These are phyloP conservation scores for Achaetomiella virescens DNA, from an alignment of 495 filamentous ascomycete genomes.

Conservation along the genomic window DNA sequence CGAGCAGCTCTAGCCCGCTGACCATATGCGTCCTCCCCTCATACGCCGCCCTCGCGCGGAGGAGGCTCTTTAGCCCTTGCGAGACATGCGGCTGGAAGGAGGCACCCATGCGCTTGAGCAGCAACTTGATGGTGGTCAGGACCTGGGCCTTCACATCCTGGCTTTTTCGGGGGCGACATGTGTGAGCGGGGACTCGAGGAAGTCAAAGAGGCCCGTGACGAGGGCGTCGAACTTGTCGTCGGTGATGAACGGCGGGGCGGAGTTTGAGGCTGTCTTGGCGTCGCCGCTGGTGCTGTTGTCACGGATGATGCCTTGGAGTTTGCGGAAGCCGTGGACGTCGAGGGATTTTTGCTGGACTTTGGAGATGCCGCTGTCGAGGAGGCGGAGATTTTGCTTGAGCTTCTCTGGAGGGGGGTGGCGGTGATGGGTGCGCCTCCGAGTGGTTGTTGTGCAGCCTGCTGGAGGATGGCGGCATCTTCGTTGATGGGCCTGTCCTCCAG, in stretches of 20 bases:
- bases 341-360: slow-evolving; percentile 64
- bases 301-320: slow-evolving; percentile 74
- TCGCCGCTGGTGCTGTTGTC: slow-evolving; percentile 52
- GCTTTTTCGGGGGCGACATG: slow-evolving; percentile 48
- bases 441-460: slow-evolving; percentile 10
- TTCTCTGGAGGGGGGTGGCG: slow-evolving; percentile 40
- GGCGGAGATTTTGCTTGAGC: slow-evolving; percentile 43
- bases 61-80: slow-evolving; percentile 58
- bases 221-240: slow-evolving; percentile 68
- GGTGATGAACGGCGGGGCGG: slow-evolving; percentile 20
- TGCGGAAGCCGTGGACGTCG: slow-evolving; percentile 83
- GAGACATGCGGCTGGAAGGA: slow-evolving; percentile 60
- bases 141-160: slow-evolving; percentile 80
- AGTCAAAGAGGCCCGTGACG: slow-evolving; percentile 65
- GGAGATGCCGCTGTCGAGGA: slow-evolving; percentile 71
- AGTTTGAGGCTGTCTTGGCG: slow-evolving; percentile 21
- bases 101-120: slow-evolving; percentile 61
- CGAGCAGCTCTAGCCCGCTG: slow-evolving; percentile 48
- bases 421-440: slow-evolving; percentile 17
- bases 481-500: slow-evolving; percentile 48
- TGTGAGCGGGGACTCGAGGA: slow-evolving; percentile 54
- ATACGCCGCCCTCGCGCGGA: slow-evolving; percentile 58
- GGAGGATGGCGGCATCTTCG: slow-evolving; percentile 43
- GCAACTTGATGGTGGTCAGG: slow-evolving; percentile 69
- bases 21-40: slow-evolving; percentile 49